Percentiles rank a stretch among this genome's conserved stretches.
These are phyloP conservation scores for Chloris gayana DNA, from an alignment of 176 grass and related monocot species.

Conservation along the genomic window DNA sequence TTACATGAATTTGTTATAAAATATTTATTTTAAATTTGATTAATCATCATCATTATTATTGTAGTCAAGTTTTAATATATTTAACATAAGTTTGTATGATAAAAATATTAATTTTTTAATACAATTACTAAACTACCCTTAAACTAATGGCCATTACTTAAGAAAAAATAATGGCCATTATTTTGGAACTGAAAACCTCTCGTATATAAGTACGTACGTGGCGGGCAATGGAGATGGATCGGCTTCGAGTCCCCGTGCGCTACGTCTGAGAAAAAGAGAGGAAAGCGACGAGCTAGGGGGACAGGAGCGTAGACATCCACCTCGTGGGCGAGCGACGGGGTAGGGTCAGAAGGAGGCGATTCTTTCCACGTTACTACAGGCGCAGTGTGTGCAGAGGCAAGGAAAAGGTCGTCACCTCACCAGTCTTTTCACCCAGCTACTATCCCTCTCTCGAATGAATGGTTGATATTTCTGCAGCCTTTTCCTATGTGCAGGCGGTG, in stretches of 20 bases:
- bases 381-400: not conserved
- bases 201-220: not conserved
- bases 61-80: too few species aligned
- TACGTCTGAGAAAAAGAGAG: not conserved
- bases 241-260: not conserved
- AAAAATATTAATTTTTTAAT: too few species aligned
- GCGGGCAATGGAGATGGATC: not conserved
- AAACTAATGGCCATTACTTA: too few species aligned
- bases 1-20: too few species aligned
- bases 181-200: too few species aligned
- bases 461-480: not conserved
- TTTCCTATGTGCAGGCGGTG: not conserved
- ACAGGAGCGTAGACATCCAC: constrained; percentile 45
- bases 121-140: too few species aligned
- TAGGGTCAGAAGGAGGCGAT: not conserved
- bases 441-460: not conserved
- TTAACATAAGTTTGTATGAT: too few species aligned
- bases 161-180: too few species aligned
- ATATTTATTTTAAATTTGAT: too few species aligned
- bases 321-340: constrained; percentile 34
- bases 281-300: not conserved
- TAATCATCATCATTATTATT: too few species aligned
- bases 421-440: constrained; percentile 44
- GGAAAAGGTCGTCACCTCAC: constrained; percentile 49
- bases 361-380: constrained; percentile 14